Conservation (phyloP, 2,329 filamentous ascomycete species). For the Colletotrichum aenigma region DNA sequence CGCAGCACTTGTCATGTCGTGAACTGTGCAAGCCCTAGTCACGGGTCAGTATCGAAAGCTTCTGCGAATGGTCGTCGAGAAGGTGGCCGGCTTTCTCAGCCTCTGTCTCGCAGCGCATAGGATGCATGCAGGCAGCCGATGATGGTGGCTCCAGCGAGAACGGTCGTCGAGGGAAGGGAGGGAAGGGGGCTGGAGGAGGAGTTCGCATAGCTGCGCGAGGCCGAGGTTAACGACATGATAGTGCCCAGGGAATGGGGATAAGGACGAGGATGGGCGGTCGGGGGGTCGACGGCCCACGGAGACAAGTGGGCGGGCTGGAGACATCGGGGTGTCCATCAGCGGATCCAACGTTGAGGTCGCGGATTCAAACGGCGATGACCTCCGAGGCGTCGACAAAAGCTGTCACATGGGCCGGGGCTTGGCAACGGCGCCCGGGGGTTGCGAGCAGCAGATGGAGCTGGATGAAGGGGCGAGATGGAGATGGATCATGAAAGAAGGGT, state of each 20-base stretch:
- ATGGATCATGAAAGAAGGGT: not conserved
- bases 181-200: not conserved
- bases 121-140: conserved; percentile 5
- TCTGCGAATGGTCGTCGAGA: not conserved
- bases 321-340: not conserved
- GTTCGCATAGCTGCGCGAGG: not conserved
- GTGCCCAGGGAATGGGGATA: not conserved
- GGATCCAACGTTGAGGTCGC: not conserved
- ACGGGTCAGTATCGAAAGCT: not conserved
- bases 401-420: conserved; percentile 3
- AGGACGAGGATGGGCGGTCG: not conserved
- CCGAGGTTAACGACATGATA: not conserved
- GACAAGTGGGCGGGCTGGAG: not conserved
- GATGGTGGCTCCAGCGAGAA: not conserved
- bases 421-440: conserved; percentile 7
- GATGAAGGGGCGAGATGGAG: not conserved
- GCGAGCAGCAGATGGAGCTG: not conserved
- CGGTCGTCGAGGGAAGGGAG: not conserved
- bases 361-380: not conserved
- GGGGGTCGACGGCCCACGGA: not conserved
- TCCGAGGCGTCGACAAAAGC: not conserved
- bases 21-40: conserved; percentile 5
- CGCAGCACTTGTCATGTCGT: conserved; percentile 14
- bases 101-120: not conserved
- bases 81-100: not conserved